Conservation (phyloP, 1,139 yeast species). For the Saccharomyces uvarum region DNA sequence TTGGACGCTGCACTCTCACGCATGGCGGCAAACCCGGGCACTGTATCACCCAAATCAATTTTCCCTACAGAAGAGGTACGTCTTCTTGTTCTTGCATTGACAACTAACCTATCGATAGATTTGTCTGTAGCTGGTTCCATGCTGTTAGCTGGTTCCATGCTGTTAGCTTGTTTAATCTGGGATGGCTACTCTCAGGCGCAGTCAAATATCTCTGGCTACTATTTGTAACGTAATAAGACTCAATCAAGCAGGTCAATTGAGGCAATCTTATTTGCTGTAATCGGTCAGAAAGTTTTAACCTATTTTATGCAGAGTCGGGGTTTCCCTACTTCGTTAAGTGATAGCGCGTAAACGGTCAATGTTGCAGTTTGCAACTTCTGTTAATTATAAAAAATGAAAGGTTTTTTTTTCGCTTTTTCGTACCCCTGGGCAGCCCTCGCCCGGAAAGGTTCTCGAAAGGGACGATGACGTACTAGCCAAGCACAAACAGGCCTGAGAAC, state of each 20-base stretch:
- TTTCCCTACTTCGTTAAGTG: not conserved
- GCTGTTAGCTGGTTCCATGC: not conserved
- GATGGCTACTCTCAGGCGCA: not conserved
- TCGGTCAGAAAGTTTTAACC: not conserved
- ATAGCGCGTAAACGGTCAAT: not conserved
- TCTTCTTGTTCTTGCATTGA: slow-evolving; percentile 17
- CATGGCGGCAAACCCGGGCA: slow-evolving; percentile 26
- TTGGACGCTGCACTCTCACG: slow-evolving; percentile 18
- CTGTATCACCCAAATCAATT: slow-evolving; percentile 30
- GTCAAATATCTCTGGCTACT: not conserved
- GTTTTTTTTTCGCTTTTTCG: not conserved
- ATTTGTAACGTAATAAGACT: not conserved
- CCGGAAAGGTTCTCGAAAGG: not conserved
- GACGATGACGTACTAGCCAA: not conserved
- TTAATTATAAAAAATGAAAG: not conserved
- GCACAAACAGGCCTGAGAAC: not conserved
- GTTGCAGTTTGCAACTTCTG: not conserved
- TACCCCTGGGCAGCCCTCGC: not conserved
- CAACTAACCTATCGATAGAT: not conserved
- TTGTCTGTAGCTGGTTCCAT: not conserved
- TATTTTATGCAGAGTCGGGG: not conserved
- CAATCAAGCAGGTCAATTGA: not conserved
- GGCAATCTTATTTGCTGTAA: not conserved
- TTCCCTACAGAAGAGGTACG: slow-evolving; percentile 32
- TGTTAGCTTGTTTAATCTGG: not conserved